Conservation (phyloP, 2,329 filamentous ascomycete genomes). For the Huntiella decipiens region DNA sequence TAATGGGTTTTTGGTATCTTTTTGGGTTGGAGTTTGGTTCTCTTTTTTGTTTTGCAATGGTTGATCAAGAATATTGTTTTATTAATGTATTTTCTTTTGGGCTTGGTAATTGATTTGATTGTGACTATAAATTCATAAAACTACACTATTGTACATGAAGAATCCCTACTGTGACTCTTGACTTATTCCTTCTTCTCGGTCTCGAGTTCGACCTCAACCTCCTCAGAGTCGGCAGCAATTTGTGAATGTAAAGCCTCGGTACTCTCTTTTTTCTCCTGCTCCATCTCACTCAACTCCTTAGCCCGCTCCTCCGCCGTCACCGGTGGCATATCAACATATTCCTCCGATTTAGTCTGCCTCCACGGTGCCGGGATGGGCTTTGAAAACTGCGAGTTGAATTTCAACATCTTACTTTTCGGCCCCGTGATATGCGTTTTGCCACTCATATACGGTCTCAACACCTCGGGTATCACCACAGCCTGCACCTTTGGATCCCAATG, state of each 20-base stretch:
- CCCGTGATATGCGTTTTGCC: conserved; percentile 44
- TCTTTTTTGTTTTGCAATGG: conserved; percentile 6
- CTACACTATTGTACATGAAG: conserved; percentile 2
- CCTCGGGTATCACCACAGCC: conserved; percentile 58
- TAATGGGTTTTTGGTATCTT: conserved; percentile 5
- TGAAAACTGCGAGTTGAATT: too few species aligned
- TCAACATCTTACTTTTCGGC: not conserved
- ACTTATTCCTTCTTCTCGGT: too few species aligned
- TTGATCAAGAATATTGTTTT: conserved; percentile 1
- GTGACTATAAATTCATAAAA: not conserved
- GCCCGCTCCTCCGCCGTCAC: not conserved
- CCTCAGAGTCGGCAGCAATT: too few species aligned
- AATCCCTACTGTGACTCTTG: not conserved
- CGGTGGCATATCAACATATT: too few species aligned
- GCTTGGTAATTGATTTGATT: conserved; percentile 1
- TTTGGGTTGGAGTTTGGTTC: conserved; percentile 8
- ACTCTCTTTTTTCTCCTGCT: too few species aligned
- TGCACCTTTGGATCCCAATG: conserved; percentile 58
- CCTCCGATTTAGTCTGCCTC: too few species aligned
- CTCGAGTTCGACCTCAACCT: too few species aligned
- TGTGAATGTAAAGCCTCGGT: too few species aligned
- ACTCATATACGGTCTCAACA: conserved; percentile 69
- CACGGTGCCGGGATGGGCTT: too few species aligned
- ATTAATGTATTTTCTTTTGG: conserved; percentile 1
- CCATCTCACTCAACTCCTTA: not conserved